phyloP scores from a whole-genome alignment of 495 filamentous ascomycete genomes.

The Lentithecium fluviatile region DNA sequence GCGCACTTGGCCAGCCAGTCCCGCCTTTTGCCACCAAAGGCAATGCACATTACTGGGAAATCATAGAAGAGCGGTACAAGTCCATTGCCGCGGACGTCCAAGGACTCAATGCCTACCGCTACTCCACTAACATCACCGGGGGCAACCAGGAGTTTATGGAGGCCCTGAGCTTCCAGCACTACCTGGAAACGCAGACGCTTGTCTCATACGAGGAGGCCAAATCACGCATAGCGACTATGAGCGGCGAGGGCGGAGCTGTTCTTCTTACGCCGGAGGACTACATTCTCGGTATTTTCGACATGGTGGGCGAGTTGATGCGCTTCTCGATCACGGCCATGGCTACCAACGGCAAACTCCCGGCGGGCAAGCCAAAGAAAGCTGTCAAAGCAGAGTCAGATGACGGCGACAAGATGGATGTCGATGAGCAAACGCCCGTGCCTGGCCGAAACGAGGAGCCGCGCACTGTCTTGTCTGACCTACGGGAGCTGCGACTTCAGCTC shows the following conservation, averaged over 20 bases:
- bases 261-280: conserved; percentile 79
- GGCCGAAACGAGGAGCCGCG: conserved; percentile 40
- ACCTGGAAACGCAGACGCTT: conserved; percentile 72
- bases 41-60: conserved; percentile 59
- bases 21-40: conserved; percentile 65
- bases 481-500: conserved; percentile 67
- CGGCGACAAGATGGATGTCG: conserved; percentile 34
- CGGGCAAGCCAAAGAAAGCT: conserved; percentile 27
- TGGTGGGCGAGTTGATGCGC: conserved; percentile 92
- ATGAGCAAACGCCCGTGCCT: conserved; percentile 27
- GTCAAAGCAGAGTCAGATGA: conserved; percentile 3
- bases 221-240: conserved; percentile 43
- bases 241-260: conserved; percentile 43
- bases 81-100: conserved; percentile 70
- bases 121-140: conserved; percentile 68
- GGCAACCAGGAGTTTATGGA: conserved; percentile 93
- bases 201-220: conserved; percentile 63
- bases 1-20: conserved; percentile 60
- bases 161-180: conserved; percentile 81
- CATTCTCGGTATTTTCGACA: conserved; percentile 85
- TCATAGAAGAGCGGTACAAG: conserved; percentile 66
- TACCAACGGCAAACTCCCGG: conserved; percentile 58
- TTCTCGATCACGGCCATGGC: conserved; percentile 84
- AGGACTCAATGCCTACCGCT: conserved; percentile 77
- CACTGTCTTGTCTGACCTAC: conserved; percentile 72